A percentile compares a stretch with the other conserved stretches of the same genome.
Evolutionary conservation across 768 basidiomycete genomes (phyloP).

Genomic region (Baorangia bicolor): DNA sequence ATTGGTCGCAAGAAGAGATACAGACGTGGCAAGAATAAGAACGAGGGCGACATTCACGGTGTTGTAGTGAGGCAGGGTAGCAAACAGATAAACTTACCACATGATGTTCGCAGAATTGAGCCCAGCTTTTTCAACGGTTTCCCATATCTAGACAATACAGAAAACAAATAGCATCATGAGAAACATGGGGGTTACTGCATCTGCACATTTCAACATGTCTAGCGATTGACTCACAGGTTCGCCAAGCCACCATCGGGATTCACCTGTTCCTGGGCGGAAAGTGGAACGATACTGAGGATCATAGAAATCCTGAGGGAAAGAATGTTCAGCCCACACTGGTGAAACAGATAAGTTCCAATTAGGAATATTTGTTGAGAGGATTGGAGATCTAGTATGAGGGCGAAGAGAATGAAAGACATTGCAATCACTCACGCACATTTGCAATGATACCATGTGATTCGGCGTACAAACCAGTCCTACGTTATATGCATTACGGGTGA

Average conservation of each 20-base stretch:
- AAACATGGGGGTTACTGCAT: not conserved
- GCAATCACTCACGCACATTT: conserved; percentile 51
- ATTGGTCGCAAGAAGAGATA: not conserved
- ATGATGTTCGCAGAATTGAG: conserved; percentile 79
- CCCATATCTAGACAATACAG: conserved; percentile 68
- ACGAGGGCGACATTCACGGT: not conserved
- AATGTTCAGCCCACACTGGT: not conserved
- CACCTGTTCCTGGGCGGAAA: conserved; percentile 59
- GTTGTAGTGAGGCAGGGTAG: not conserved
- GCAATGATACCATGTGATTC: conserved; percentile 88
- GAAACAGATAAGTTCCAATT: not conserved
- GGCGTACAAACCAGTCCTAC: conserved; percentile 81
- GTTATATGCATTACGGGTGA: not conserved
- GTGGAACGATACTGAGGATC: conserved; percentile 57
- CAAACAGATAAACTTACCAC: conserved; percentile 56
- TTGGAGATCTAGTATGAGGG: not conserved
- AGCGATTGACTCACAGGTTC: conserved; percentile 60
- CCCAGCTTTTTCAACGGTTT: conserved; percentile 73
- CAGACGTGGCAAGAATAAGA: too few relatives aligned
- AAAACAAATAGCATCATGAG: not conserved
- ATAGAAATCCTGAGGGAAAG: conserved; percentile 70
- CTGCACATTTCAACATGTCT: not conserved
- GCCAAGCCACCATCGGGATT: conserved; percentile 79
- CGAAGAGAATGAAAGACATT: not conserved
- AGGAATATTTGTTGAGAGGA: not conserved